Percentiles rank a stretch among this genome's conserved stretches.
These are phyloP conservation scores for Kitagawia praeruptora DNA, from an alignment of 129 eudicot genomes.

Conservation along the genomic window DNA sequence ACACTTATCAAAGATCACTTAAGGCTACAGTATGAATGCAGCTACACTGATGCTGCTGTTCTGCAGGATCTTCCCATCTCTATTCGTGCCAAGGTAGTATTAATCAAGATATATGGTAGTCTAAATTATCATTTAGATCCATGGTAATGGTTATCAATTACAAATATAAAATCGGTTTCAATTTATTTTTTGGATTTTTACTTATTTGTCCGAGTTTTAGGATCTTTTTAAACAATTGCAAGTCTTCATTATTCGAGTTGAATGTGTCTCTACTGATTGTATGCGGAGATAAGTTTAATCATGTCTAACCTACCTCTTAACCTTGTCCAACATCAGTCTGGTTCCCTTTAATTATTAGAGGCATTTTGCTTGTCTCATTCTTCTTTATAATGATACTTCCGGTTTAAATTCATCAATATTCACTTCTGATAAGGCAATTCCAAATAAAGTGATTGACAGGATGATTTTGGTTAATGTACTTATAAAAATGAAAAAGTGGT, in stretches of 20 bases:
- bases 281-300: too few relatives aligned
- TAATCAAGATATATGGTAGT: neutral
- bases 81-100: conserved; percentile 80
- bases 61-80: conserved; percentile 88
- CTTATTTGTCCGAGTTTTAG: too few relatives aligned
- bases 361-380: neutral
- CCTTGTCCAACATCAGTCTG: too few relatives aligned
- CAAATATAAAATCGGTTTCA: too few relatives aligned
- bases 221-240: too few relatives aligned
- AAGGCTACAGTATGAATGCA: conserved; percentile 80
- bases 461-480: neutral
- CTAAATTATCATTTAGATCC: too few relatives aligned
- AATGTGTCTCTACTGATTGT: too few relatives aligned
- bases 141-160: too few relatives aligned
- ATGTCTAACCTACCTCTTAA: too few relatives aligned
- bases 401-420: neutral
- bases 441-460: neutral
- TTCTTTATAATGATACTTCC: neutral
- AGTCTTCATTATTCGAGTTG: too few relatives aligned
- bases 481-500: neutral
- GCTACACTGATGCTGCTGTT: conserved; percentile 69
- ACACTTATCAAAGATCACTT: conserved; percentile 83
- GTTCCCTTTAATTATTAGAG: too few relatives aligned
- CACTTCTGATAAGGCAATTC: neutral
- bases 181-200: too few relatives aligned